phyloP scores from a whole-genome alignment of 108 stramenopile species.

The Nitzschia sp. region DNA sequence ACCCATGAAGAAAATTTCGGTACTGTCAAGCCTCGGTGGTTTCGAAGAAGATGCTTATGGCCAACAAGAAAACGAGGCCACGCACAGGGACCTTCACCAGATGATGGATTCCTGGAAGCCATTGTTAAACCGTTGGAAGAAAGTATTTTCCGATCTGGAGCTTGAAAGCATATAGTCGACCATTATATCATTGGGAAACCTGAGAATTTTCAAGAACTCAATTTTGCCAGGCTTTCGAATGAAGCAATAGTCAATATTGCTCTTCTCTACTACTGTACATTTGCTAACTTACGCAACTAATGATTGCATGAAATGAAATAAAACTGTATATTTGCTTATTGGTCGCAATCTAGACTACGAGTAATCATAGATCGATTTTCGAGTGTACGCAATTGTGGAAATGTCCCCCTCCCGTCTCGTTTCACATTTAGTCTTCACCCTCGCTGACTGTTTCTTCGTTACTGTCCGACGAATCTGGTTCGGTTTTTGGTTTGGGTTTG shows the following conservation, averaged over 20 bases:
- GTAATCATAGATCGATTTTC: neutral
- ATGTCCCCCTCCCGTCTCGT: neutral
- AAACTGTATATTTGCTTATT: neutral
- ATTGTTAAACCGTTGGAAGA: conserved; percentile 36
- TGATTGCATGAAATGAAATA: neutral
- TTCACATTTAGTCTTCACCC: neutral
- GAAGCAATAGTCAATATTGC: neutral
- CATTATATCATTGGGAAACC: neutral
- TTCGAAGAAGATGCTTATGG: conserved; percentile 33
- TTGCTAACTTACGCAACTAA: neutral
- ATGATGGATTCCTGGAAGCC: conserved; percentile 39
- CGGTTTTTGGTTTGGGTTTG: neutral
- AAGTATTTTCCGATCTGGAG: conserved; percentile 39
- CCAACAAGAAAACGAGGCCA: conserved; percentile 23
- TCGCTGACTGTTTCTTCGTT: conserved; percentile 10
- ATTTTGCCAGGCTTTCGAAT: neutral
- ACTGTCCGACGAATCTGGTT: neutral
- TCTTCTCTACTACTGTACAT: neutral
- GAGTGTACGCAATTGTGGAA: neutral
- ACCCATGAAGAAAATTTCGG: conserved; percentile 15
- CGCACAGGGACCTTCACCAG: conserved; percentile 30
- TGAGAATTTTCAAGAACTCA: neutral
- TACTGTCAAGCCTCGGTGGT: conserved; percentile 47
- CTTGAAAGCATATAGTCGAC: conserved; percentile 44
- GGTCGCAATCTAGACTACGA: neutral